Percentiles rank a stretch among this genome's conserved stretches.
Evolutionary conservation across 768 basidiomycete species (phyloP).

Genomic region (Mycena sanguinolenta): DNA sequence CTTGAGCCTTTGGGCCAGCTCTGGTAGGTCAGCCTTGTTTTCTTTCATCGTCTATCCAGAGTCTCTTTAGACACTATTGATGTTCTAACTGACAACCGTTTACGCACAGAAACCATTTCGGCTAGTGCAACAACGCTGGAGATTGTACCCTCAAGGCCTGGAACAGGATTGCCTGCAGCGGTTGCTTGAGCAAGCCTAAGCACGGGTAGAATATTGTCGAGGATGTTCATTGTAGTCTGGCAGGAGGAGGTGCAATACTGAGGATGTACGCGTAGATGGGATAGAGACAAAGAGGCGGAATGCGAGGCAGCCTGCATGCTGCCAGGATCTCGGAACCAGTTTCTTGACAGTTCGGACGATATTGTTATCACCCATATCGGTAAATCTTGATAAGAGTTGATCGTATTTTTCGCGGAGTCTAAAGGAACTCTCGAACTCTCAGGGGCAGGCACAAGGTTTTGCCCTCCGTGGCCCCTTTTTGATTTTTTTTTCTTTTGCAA

Average conservation of each 20-base stretch:
- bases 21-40: too few species aligned
- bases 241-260: too few species aligned
- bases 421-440: too few species aligned
- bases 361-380: too few species aligned
- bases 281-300: slow-evolving; percentile 12
- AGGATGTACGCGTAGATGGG: slow-evolving; percentile 7
- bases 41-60: slow-evolving; percentile 11
- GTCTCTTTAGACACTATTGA: slow-evolving; percentile 3
- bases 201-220: slow-evolving; percentile 13
- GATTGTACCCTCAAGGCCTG: slow-evolving; percentile 14
- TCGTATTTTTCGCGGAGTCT: too few species aligned
- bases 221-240: slow-evolving; percentile 15
- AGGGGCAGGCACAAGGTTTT: too few species aligned
- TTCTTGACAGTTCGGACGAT: slow-evolving; percentile 16
- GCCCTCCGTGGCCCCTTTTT: too few species aligned
- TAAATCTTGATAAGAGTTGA: too few species aligned
- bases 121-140: too few species aligned
- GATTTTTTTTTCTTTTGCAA: too few species aligned
- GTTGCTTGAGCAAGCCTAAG: background rate
- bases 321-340: too few species aligned
- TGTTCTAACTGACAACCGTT: slow-evolving; percentile 6
- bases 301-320: slow-evolving; percentile 5
- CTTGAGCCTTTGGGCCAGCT: background rate
- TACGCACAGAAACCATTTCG: slow-evolving; percentile 14
- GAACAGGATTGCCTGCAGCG: slow-evolving; percentile 5